These are phyloP conservation scores for Verticillium nubilum DNA, from an alignment of 2,329 filamentous ascomycete species.

Conservation along the genomic window DNA sequence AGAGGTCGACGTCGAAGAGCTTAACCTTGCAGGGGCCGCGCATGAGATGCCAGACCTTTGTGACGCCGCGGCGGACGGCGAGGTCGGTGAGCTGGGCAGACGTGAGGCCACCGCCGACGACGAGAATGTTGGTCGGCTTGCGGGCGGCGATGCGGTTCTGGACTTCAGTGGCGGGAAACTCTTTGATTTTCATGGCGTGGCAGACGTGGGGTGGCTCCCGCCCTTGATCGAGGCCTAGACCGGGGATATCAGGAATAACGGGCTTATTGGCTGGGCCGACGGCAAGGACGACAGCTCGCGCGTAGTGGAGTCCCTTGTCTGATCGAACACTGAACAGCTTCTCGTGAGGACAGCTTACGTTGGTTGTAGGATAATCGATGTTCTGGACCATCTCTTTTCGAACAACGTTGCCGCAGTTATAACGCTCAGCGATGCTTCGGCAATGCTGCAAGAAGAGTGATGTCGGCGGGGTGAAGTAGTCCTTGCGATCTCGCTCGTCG, in stretches of 20 bases:
- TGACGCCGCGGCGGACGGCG: slow-evolving; percentile 57
- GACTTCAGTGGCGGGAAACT: slow-evolving; percentile 50
- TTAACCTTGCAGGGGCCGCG: slow-evolving; percentile 57
- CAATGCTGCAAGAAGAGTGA: slow-evolving; percentile 60
- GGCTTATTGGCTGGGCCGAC: slow-evolving; percentile 64
- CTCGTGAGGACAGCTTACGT: slow-evolving; percentile 26
- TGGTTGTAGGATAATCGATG: slow-evolving; percentile 47
- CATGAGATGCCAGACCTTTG: slow-evolving; percentile 66
- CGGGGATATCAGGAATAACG: slow-evolving; percentile 32
- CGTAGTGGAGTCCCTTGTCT: slow-evolving; percentile 45
- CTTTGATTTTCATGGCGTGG: slow-evolving; percentile 60
- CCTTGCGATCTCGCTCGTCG: slow-evolving; percentile 62
- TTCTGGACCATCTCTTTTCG: slow-evolving; percentile 54
- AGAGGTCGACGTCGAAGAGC: slow-evolving; percentile 70
- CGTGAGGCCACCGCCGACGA: slow-evolving; percentile 72
- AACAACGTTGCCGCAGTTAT: slow-evolving; percentile 48
- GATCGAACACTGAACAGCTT: slow-evolving; percentile 63
- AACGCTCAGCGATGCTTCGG: slow-evolving; percentile 48
- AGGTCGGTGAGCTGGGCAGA: slow-evolving; percentile 69
- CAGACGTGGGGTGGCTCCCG: slow-evolving; percentile 37
- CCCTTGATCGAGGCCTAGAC: slow-evolving; percentile 16
- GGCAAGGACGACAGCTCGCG: slow-evolving; percentile 62
- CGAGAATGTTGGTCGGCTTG: slow-evolving; percentile 55
- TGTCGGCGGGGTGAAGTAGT: slow-evolving; percentile 63
- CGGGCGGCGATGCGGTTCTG: slow-evolving; percentile 43